phyloP scores from a whole-genome alignment of 1,284 basidiomycete genomes.

The Exsudoporus floridanus region DNA sequence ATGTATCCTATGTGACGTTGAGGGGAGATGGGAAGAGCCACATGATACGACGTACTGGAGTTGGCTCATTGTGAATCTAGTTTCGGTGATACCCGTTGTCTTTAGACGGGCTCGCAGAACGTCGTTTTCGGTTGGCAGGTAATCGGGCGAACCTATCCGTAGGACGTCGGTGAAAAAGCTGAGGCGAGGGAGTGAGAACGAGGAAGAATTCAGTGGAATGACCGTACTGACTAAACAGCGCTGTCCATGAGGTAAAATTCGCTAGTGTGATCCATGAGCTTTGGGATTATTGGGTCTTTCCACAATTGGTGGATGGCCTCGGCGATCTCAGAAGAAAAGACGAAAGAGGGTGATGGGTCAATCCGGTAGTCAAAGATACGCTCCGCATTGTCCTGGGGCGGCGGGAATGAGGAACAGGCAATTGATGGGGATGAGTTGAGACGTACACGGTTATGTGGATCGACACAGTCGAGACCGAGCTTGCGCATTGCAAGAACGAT shows the following conservation, averaged over 20 bases:
- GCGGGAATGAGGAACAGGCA: background rate
- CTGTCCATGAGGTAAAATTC: constrained; percentile 98
- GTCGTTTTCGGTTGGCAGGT: constrained; percentile 87
- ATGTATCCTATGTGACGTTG: constrained; percentile 62
- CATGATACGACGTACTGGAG: constrained; percentile 63
- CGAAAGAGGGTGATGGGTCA: constrained; percentile 41
- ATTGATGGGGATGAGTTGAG: background rate
- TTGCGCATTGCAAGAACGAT: constrained; percentile 89
- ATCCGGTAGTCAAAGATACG: constrained; percentile 58
- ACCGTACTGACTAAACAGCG: constrained; percentile 74
- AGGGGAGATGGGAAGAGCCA: constrained; percentile 40
- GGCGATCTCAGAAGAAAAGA: constrained; percentile 67
- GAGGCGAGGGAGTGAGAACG: constrained; percentile 1
- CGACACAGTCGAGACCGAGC: constrained; percentile 81
- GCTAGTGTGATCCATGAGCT: constrained; percentile 82
- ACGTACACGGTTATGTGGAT: constrained; percentile 67
- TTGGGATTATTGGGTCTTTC: constrained; percentile 87
- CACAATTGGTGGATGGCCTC: constrained; percentile 81
- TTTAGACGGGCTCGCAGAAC: constrained; percentile 88
- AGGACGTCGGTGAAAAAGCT: constrained; percentile 89
- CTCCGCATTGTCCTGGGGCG: constrained; percentile 51
- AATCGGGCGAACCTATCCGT: constrained; percentile 78
- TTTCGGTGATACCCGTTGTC: constrained; percentile 93
- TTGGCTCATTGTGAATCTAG: constrained; percentile 71
- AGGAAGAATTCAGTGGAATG: background rate